phyloP scores from a whole-genome alignment of 352 stramenopile species.

The Globisporangium cederbergense region DNA sequence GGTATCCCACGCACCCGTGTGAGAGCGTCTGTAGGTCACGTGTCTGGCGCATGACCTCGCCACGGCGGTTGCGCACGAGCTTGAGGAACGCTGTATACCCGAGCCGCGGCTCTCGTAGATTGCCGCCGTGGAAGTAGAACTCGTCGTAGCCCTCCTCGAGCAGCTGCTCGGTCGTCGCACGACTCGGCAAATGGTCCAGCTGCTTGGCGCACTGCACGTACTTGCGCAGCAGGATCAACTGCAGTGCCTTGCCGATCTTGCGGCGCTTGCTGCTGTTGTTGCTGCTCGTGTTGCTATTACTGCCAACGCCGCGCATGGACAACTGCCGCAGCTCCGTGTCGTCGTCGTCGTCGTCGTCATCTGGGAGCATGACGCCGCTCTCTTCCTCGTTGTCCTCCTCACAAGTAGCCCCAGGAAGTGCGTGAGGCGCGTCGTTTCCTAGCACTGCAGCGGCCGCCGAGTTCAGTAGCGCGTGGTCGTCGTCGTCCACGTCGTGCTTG shows the following conservation, averaged over 20 bases:
- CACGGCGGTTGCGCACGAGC: conserved; percentile 59
- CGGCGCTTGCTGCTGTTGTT: conserved; percentile 20
- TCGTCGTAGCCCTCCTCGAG: conserved; percentile 67
- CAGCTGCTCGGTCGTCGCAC: conserved; percentile 50
- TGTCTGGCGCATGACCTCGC: conserved; percentile 38
- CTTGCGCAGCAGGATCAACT: conserved; percentile 51
- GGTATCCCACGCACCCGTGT: conserved; percentile 20
- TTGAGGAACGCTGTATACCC: conserved; percentile 62
- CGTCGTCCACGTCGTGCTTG: conserved; percentile 9
- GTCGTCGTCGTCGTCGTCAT: conserved; percentile 19
- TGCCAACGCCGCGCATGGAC: background rate
- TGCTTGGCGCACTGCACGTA: conserved; percentile 63
- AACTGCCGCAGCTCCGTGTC: conserved; percentile 14
- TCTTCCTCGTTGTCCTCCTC: conserved; percentile 21
- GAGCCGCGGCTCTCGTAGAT: conserved; percentile 50
- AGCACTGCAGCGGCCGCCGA: conserved; percentile 8
- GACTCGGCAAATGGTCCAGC: conserved; percentile 38
- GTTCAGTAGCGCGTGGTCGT: conserved; percentile 13
- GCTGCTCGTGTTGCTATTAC: too few species aligned
- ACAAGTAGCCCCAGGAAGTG: conserved; percentile 2
- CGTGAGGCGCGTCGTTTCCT: background rate
- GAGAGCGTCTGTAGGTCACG: conserved; percentile 11
- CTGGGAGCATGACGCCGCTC: conserved; percentile 16
- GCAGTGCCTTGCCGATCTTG: conserved; percentile 58
- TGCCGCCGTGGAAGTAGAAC: conserved; percentile 65